Evolutionary conservation across 2,329 filamentous ascomycete genomes (phyloP), one percentile per base, ranked within the genome.

Genomic region (Chalara sp.): DNA sequence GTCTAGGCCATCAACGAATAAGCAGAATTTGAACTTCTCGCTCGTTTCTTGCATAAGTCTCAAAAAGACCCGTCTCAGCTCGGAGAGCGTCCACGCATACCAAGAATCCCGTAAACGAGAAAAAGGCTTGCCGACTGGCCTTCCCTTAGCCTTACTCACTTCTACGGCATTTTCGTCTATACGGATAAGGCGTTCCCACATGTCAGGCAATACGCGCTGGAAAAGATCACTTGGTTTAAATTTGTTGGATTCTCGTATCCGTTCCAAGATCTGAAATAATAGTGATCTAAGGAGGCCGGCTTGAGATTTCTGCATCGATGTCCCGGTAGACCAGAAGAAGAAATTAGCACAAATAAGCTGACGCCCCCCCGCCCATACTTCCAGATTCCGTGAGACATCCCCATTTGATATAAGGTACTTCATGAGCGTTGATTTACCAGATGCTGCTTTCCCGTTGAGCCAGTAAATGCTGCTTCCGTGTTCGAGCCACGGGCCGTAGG

Each of bases 401-500:
- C 6, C 5, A 32, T 43, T 30, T 10, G 6, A 6, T 32, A 30
- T 32, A 11, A 49, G 39, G 35, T 68, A 67, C 13, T 70, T 68
- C 62, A 74, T 73, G 1, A 76, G 61, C 0, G 72, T 74, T 0
- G 71, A 74, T 53, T 76, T 76, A 1, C 73, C 73, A 0, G 69
- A 70, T 0, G 73, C 73, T 2, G 73, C 68, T 33, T 74, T 71
- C 2, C 69, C 69, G 1, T 64, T 69, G 35, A 72, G 63, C 69
- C 66, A 69, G 47, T 68, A 69, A 0, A 67, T 60, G 1, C 59
- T 58, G 5, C 59, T 58, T 3, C 59, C 47, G 0, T 50, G 44
- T 0, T 54, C n/a, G 0, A 70, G 53, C 67, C 68, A 70, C 0
- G 53, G 46, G 1, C n/a, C 43, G 35, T 43, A 40, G 11, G 43